Evolutionary conservation across 192 early-diverging fungal genomes (phyloP).

Genomic region (Umbelopsis vinacea): DNA sequence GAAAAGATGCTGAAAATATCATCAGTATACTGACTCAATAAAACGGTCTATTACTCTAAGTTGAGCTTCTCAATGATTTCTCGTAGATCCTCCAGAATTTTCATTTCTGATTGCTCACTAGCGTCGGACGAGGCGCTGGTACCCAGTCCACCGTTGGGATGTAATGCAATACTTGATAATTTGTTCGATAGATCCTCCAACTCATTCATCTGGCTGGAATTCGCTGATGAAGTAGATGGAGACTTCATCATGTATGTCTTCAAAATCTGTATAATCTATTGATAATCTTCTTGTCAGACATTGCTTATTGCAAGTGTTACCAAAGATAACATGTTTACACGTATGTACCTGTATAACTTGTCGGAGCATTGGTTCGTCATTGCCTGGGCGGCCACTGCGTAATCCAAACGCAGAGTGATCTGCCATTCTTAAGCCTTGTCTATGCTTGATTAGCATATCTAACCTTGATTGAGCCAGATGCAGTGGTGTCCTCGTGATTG

Average conservation of each 20-base stretch:
- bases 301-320: not conserved
- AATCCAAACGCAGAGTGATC: not conserved
- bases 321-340: not conserved
- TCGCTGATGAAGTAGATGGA: slow-evolving; percentile 2
- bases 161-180: slow-evolving; percentile 16
- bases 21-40: slow-evolving; percentile 8
- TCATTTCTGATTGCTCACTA: not conserved
- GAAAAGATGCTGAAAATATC: slow-evolving; percentile 3
- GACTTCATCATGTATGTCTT: slow-evolving; percentile 23
- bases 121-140: not conserved
- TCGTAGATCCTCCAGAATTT: not conserved
- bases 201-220: not conserved
- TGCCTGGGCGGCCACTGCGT: slow-evolving; percentile 23
- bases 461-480: slow-evolving; percentile 37
- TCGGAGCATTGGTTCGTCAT: not conserved
- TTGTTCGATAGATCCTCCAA: slow-evolving; percentile 28
- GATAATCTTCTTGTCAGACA: not conserved
- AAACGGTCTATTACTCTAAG: not conserved
- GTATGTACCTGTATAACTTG: not conserved
- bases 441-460: slow-evolving; percentile 30
- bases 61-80: slow-evolving; percentile 14
- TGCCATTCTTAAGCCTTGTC: slow-evolving; percentile 18
- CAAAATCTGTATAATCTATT: slow-evolving; percentile 37
- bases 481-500: slow-evolving; percentile 33
- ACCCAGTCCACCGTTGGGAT: not conserved